Evolutionary conservation across 2,329 filamentous ascomycete genomes (phyloP).

Genomic region (Talaromyces sp.): DNA sequence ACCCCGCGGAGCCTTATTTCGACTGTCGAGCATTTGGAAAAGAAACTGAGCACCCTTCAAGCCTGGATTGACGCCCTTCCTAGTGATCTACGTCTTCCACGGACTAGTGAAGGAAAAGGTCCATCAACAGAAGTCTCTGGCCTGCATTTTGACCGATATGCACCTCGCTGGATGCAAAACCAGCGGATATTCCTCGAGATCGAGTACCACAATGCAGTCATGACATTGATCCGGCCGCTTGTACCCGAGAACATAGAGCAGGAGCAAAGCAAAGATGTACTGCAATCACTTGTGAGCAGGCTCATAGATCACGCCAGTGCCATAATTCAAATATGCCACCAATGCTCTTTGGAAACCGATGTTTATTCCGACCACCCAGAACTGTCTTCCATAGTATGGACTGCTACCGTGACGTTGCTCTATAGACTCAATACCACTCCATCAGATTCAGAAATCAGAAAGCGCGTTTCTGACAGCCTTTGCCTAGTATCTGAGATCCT

Average conservation of each 20-base stretch:
- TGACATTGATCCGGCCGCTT: neutral
- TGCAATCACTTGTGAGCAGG: neutral
- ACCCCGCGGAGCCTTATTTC: neutral
- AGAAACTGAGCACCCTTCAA: neutral
- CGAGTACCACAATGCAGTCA: neutral
- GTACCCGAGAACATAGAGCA: neutral
- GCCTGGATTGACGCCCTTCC: neutral
- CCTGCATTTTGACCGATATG: neutral
- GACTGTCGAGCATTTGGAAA: neutral
- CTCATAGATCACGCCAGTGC: neutral
- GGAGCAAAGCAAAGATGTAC: neutral
- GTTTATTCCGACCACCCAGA: neutral
- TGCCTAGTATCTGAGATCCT: neutral
- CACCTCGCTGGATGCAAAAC: neutral
- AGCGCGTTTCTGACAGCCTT: neutral
- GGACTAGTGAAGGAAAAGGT: neutral
- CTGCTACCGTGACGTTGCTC: neutral
- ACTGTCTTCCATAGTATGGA: neutral
- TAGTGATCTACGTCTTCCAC: neutral
- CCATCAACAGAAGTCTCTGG: neutral
- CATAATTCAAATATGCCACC: neutral
- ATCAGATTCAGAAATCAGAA: neutral
- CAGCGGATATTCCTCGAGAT: neutral
- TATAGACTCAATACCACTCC: neutral
- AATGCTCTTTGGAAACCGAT: neutral